These are phyloP conservation scores for Trichoderma sp. DNA, from an alignment of 2,329 filamentous ascomycete genomes.

Conservation along the genomic window DNA sequence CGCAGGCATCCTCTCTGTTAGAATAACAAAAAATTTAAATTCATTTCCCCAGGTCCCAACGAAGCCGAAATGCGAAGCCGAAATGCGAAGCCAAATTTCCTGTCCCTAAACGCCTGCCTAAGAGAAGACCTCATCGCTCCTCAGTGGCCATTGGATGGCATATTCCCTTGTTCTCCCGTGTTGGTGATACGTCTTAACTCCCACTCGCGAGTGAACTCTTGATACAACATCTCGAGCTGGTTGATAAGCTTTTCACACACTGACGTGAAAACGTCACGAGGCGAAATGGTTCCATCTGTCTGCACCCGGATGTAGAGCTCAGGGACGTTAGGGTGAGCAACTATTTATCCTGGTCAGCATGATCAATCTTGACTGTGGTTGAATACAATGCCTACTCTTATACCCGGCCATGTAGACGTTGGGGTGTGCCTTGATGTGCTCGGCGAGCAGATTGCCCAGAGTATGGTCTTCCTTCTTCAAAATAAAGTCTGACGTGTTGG, in stretches of 20 bases:
- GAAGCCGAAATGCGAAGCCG: constrained; percentile 18
- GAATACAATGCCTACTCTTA: constrained; percentile 58
- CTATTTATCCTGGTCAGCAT: constrained; percentile 29
- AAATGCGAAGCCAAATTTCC: constrained; percentile 13
- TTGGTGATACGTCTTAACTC: constrained; percentile 83
- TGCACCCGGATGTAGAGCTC: constrained; percentile 74
- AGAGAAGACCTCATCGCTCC: background rate
- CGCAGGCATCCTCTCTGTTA: background rate
- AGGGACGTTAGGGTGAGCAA: constrained; percentile 59
- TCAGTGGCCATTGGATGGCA: constrained; percentile 37
- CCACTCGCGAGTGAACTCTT: constrained; percentile 90
- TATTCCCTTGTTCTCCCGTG: constrained; percentile 55
- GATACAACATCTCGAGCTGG: constrained; percentile 73
- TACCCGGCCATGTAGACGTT: constrained; percentile 91
- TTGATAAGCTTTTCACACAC: constrained; percentile 80
- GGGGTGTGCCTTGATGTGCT: constrained; percentile 78
- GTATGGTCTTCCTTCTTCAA: constrained; percentile 98
- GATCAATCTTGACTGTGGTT: constrained; percentile 32
- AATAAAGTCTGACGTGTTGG: constrained; percentile 91
- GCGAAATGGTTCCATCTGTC: constrained; percentile 82
- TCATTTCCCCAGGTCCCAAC: constrained; percentile 3
- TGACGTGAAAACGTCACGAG: constrained; percentile 81
- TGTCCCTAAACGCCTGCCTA: constrained; percentile 27
- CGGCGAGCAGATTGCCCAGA: constrained; percentile 81
- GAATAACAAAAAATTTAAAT: background rate